These are phyloP conservation scores for Boletus tomentosulus DNA, from an alignment of 768 basidiomycete species.

Conservation along the genomic window DNA sequence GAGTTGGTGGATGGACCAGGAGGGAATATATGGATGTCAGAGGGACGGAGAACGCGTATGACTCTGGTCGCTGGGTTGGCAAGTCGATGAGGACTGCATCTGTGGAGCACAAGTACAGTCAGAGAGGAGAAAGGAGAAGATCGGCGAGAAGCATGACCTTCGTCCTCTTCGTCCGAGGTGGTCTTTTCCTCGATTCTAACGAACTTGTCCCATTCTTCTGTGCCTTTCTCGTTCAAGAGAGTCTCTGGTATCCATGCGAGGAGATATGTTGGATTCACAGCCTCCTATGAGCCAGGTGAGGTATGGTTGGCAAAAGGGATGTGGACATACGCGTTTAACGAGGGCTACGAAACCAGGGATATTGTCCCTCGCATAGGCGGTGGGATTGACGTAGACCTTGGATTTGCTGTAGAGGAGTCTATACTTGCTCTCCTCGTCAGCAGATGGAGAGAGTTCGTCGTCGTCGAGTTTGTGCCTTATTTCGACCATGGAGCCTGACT, in stretches of 20 bases:
- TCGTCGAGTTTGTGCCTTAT: constrained; percentile 44
- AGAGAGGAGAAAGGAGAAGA: not conserved
- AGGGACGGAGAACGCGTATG: constrained; percentile 94
- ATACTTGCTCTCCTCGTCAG: constrained; percentile 57
- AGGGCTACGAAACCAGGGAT: constrained; percentile 91
- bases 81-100: constrained; percentile 85
- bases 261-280: constrained; percentile 68
- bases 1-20: constrained; percentile 75
- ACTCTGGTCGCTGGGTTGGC: constrained; percentile 78
- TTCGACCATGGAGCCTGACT: constrained; percentile 70
- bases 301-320: constrained; percentile 1
- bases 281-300: constrained; percentile 48
- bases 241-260: constrained; percentile 93
- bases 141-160: constrained; percentile 41
- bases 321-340: constrained; percentile 72
- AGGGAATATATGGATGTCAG: constrained; percentile 87
- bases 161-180: constrained; percentile 58
- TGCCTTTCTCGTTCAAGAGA: constrained; percentile 75
- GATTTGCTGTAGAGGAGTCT: constrained; percentile 86
- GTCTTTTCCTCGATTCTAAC: constrained; percentile 74
- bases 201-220: constrained; percentile 88
- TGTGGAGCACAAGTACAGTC: constrained; percentile 25
- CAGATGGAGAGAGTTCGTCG: constrained; percentile 13
- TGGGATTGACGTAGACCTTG: constrained; percentile 95
- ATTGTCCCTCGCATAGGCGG: constrained; percentile 87